phyloP scores from a whole-genome alignment of 345 rosid genomes.

The Pugionium cornutum region DNA sequence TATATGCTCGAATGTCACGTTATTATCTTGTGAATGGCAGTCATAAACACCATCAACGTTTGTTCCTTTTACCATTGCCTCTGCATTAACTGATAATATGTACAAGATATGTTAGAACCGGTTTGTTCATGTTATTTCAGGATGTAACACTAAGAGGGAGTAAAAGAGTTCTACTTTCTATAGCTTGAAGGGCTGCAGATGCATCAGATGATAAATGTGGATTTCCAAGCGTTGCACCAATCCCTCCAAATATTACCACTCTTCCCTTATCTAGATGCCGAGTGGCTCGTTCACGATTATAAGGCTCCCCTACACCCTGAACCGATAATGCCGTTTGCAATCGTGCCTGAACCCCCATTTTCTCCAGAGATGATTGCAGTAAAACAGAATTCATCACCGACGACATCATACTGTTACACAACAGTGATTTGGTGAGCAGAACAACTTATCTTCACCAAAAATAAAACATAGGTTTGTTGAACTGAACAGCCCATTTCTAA shows the following conservation, averaged over 20 bases:
- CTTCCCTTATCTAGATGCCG: conserved; percentile 91
- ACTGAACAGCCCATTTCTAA: too few species aligned
- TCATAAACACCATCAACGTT: conserved; percentile 78
- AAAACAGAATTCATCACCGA: conserved; percentile 85
- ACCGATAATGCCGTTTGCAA: conserved; percentile 73
- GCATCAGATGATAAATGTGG: conserved; percentile 91
- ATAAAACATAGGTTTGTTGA: too few species aligned
- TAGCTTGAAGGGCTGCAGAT: conserved; percentile 85
- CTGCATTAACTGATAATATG: conserved; percentile 68
- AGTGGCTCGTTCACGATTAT: conserved; percentile 70
- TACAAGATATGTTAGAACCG: too few species aligned
- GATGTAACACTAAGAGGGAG: not conserved
- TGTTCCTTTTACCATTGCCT: conserved; percentile 81
- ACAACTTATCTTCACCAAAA: conserved; percentile 8
- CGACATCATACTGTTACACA: conserved; percentile 77
- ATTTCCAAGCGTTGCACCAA: conserved; percentile 83
- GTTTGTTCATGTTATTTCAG: too few species aligned
- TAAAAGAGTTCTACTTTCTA: conserved; percentile 58
- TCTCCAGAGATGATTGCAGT: conserved; percentile 85
- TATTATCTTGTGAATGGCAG: conserved; percentile 62
- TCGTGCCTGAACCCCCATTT: conserved; percentile 70
- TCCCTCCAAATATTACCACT: conserved; percentile 92
- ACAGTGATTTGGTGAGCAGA: conserved; percentile 20
- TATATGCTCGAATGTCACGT: conserved; percentile 62
- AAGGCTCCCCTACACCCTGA: conserved; percentile 82